These are phyloP conservation scores for Plasmopara halstedii DNA, from an alignment of 352 stramenopile genomes.

Conservation along the genomic window DNA sequence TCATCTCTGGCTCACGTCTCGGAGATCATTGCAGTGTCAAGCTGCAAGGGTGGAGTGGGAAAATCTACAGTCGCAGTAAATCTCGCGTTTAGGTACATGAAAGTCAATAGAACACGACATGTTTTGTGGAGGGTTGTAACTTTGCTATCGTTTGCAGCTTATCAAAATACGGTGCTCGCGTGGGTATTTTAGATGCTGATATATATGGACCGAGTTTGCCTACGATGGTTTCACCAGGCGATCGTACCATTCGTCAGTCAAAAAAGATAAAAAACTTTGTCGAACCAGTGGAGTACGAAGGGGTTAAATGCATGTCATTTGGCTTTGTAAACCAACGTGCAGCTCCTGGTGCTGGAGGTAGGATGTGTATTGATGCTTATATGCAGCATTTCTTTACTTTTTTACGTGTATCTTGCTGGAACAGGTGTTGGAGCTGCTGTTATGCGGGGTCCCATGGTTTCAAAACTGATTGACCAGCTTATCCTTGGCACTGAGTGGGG, in stretches of 20 bases:
- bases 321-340: conserved; percentile 87
- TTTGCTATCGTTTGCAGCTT: conserved; percentile 36
- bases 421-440: conserved; percentile 81
- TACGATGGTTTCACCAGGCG: conserved; percentile 89
- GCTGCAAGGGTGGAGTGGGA: conserved; percentile 96
- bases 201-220: conserved; percentile 98
- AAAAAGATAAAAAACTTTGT: conserved; percentile 68
- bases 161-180: conserved; percentile 82
- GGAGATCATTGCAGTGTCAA: conserved; percentile 88
- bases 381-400: background rate
- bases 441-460: conserved; percentile 98
- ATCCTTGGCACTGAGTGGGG: conserved; percentile 95
- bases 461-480: conserved; percentile 96
- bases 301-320: conserved; percentile 91
- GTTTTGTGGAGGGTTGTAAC: too few species aligned
- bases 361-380: background rate
- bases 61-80: conserved; percentile 99
- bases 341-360: conserved; percentile 63
- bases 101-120: too few species aligned
- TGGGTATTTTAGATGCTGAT: conserved; percentile 98
- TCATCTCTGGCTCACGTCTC: conserved; percentile 73
- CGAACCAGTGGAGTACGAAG: conserved; percentile 77
- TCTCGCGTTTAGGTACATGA: conserved; percentile 85
- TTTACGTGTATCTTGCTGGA: conserved; percentile 1
- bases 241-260: conserved; percentile 62